Conservation (phyloP, 139 green algal species). For the Chlamydomonas sphaeroides region DNA sequence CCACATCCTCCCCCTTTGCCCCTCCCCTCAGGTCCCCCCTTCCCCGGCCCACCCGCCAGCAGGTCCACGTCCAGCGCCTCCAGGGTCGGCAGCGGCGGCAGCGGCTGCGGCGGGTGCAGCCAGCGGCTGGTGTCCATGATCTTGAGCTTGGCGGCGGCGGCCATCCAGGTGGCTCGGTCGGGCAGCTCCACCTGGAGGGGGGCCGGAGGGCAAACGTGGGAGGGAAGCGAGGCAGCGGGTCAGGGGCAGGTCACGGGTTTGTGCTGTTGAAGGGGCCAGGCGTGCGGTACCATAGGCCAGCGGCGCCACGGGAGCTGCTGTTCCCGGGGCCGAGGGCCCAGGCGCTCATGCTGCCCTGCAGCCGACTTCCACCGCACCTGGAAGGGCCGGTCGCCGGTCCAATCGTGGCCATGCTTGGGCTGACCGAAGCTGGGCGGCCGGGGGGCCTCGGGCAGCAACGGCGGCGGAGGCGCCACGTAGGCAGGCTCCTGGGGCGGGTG, state of each 20-base stretch:
- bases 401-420: slow-evolving; percentile 68
- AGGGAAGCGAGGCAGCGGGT: neutral
- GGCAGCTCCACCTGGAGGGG: slow-evolving; percentile 24
- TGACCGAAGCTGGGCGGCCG: slow-evolving; percentile 27
- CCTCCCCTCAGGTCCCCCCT: neutral
- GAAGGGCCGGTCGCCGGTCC: slow-evolving; percentile 62
- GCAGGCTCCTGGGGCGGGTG: slow-evolving; percentile 46
- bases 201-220: neutral
- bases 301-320: too few species aligned
- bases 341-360: too few species aligned
- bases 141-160: neutral
- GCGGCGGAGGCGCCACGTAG: slow-evolving; percentile 52
- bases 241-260: too few species aligned
- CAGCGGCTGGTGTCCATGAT: slow-evolving; percentile 21
- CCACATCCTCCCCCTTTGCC: neutral
- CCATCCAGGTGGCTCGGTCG: neutral
- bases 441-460: slow-evolving; percentile 46
- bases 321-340: too few species aligned
- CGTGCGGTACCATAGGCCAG: too few species aligned
- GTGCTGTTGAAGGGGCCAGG: too few species aligned
- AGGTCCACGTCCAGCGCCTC: slow-evolving; percentile 12
- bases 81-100: slow-evolving; percentile 24
- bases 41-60: neutral
- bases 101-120: slow-evolving; percentile 4
- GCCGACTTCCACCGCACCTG: too few species aligned